Conservation (phyloP, 345 rosid species). For the Trapa bicornis region DNA sequence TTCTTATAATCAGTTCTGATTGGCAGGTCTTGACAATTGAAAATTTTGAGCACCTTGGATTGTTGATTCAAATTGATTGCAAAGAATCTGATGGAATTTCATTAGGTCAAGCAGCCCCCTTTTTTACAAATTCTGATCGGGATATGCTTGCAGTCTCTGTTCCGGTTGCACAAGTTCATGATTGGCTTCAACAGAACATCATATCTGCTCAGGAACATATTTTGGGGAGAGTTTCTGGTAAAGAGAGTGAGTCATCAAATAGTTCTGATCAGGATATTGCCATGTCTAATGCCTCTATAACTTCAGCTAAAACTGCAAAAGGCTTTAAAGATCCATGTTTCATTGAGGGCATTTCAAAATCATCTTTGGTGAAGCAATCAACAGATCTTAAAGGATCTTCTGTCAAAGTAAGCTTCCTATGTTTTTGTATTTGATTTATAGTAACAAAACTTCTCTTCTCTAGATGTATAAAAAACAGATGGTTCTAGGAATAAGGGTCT, state of each 20-base stretch:
- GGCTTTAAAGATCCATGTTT: constrained; percentile 56
- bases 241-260: constrained; percentile 67
- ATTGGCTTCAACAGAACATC: constrained; percentile 80
- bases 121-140: constrained; percentile 96
- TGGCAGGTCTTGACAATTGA: constrained; percentile 84
- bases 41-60: constrained; percentile 90
- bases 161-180: constrained; percentile 78
- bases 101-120: constrained; percentile 79
- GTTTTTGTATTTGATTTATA: neutral
- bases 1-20: constrained; percentile 10
- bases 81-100: constrained; percentile 71
- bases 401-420: constrained; percentile 53
- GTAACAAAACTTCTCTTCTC: neutral
- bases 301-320: constrained; percentile 50
- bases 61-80: constrained; percentile 85
- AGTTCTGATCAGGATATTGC: constrained; percentile 77
- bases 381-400: constrained; percentile 83
- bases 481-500: neutral
- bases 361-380: constrained; percentile 76
- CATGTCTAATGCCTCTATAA: constrained; percentile 79
- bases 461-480: neutral
- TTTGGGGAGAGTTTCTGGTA: constrained; percentile 73
- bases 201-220: constrained; percentile 59
- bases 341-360: constrained; percentile 90
- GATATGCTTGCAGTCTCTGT: constrained; percentile 98